A percentile compares a stretch with the other conserved stretches of the same genome.
phyloP scores from a whole-genome alignment of 768 basidiomycete species.

The Filobasidium wieringae region DNA sequence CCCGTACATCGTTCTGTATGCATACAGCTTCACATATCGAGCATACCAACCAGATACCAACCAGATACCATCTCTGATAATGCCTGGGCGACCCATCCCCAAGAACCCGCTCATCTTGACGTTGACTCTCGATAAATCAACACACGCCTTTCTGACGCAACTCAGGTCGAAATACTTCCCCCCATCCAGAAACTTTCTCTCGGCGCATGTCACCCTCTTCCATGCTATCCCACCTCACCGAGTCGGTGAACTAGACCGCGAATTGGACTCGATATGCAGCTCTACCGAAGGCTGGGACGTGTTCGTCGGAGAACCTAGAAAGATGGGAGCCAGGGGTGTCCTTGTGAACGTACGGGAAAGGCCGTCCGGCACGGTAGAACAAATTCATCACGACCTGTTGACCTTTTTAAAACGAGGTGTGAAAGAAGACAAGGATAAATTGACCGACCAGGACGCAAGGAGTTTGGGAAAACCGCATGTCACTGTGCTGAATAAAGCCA shows the following conservation, averaged over 20 bases:
- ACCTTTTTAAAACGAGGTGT: slow-evolving; percentile 15
- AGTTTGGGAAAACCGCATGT: slow-evolving; percentile 23
- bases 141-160: slow-evolving; percentile 18
- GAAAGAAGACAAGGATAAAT: slow-evolving; percentile 15
- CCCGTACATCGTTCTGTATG: too few species aligned
- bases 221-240: slow-evolving; percentile 25
- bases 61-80: too few species aligned
- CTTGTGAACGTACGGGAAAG: slow-evolving; percentile 19
- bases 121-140: slow-evolving; percentile 20
- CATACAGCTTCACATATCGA: too few species aligned
- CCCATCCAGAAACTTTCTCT: slow-evolving; percentile 21
- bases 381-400: slow-evolving; percentile 17
- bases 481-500: slow-evolving; percentile 28
- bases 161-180: slow-evolving; percentile 28
- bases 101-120: slow-evolving; percentile 23
- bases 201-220: slow-evolving; percentile 27
- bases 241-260: slow-evolving; percentile 16
- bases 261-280: slow-evolving; percentile 15
- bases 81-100: not conserved
- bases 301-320: slow-evolving; percentile 20
- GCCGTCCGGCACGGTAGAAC: slow-evolving; percentile 18
- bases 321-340: slow-evolving; percentile 28
- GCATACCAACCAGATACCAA: too few species aligned
- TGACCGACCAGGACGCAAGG: slow-evolving; percentile 25
- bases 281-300: slow-evolving; percentile 19